Conservation (phyloP, 2,329 filamentous ascomycete genomes). For the Cytospora chrysosperma region DNA sequence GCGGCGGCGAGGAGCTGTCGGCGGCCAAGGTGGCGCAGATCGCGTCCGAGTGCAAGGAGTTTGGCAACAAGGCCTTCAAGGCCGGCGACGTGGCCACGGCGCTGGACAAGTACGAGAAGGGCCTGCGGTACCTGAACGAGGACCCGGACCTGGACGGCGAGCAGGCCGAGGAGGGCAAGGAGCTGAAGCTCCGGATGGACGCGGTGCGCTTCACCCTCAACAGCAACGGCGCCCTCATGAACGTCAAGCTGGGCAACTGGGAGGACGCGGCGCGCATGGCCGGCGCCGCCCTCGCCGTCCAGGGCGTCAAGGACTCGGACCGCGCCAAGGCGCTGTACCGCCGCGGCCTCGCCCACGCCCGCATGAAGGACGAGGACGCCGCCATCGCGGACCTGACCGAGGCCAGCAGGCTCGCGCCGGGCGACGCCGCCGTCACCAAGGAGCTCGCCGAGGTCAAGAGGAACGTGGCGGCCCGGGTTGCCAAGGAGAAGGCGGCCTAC, state of each 20-base stretch:
- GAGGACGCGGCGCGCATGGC: constrained; percentile 70
- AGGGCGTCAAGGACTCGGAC: constrained; percentile 68
- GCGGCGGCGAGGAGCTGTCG: constrained; percentile 35
- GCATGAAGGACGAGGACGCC: constrained; percentile 79
- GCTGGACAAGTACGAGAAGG: constrained; percentile 93
- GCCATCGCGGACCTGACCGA: constrained; percentile 74
- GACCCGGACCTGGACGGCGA: constrained; percentile 67
- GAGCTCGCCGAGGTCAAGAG: constrained; percentile 80
- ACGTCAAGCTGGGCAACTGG: constrained; percentile 75
- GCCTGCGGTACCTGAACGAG: constrained; percentile 82
- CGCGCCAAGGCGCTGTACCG: constrained; percentile 88
- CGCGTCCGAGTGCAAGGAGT: constrained; percentile 81
- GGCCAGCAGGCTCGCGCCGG: constrained; percentile 72
- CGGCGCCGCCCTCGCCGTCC: constrained; percentile 68
- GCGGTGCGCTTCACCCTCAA: constrained; percentile 81
- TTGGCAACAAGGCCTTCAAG: constrained; percentile 93
- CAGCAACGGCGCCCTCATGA: constrained; percentile 83
- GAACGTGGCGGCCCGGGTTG: constrained; percentile 66
- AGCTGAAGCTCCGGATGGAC: constrained; percentile 66
- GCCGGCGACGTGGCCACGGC: constrained; percentile 66
- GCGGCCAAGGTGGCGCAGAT: constrained; percentile 67
- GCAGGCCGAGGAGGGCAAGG: constrained; percentile 40
- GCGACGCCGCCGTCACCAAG: constrained; percentile 70
- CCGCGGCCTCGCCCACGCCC: constrained; percentile 71
- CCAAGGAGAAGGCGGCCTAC: constrained; percentile 90